These are phyloP conservation scores for Wickerhamiella bombiphila DNA, from an alignment of 805 yeast species.

Conservation along the genomic window DNA sequence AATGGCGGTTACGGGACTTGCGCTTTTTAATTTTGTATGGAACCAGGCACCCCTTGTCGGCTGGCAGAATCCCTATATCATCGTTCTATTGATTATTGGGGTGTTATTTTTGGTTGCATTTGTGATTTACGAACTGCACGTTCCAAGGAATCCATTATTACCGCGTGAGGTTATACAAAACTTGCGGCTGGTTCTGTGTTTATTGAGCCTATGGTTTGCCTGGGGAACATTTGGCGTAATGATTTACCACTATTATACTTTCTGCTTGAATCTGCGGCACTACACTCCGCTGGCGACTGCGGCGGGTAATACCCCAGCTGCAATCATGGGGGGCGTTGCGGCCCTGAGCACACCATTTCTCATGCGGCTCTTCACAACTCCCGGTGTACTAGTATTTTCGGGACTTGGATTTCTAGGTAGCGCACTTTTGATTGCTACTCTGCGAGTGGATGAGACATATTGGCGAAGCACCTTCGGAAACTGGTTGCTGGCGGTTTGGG, in stretches of 20 bases:
- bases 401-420: constrained; percentile 44
- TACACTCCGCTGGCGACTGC: constrained; percentile 34
- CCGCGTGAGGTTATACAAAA: constrained; percentile 23
- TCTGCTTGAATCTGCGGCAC: constrained; percentile 35
- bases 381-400: constrained; percentile 36
- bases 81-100: constrained; percentile 42
- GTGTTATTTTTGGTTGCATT: constrained; percentile 32
- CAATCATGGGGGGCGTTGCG: constrained; percentile 42
- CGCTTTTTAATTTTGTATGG: constrained; percentile 54
- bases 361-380: constrained; percentile 34
- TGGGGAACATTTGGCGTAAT: constrained; percentile 72
- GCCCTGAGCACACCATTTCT: constrained; percentile 37
- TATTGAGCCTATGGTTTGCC: constrained; percentile 41
- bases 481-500: constrained; percentile 45
- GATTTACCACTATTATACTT: constrained; percentile 47
- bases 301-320: constrained; percentile 32
- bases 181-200: constrained; percentile 30
- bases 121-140: constrained; percentile 24
- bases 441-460: constrained; percentile 45
- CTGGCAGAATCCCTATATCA: constrained; percentile 46
- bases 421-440: constrained; percentile 34
- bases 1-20: constrained; percentile 44
- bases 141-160: constrained; percentile 53
- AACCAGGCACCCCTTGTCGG: constrained; percentile 65
- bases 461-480: constrained; percentile 44